Base-by-base conservation (phyloP, 805 yeast species). In the Monosporozyma solicola region DNA sequence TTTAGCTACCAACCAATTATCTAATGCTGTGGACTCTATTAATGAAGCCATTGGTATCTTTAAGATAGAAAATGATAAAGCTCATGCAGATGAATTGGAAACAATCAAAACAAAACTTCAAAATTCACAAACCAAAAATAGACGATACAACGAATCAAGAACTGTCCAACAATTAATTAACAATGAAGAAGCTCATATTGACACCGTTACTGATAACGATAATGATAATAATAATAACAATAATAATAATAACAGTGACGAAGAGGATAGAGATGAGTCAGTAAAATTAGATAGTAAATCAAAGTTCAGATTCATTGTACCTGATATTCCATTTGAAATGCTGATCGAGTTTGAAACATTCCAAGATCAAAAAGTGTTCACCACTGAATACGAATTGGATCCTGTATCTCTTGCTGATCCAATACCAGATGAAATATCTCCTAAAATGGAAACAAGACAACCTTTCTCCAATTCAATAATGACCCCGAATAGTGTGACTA, bases 321-420 rank as follows among this genome's bases (percentile, higher is more conserved):
- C 62, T 10, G 59, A 64, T 50, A 52, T 64, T 3, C 65, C 66
- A 22, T 52, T 62, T 25, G 55, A 56, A 29, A 39, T 59, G 11
- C 41, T 61, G 20, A 54, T 63, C 2, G 63, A 61, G n/a, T 54
- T 62, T 7, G 48, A 54, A 24, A 54, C 56, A 6, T 57, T 59
- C 37, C 41, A 53, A 27, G 65, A 61, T 33, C 31, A 46, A 9
- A 52, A 53, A 5, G 56, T 59, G 4, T 63, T 61, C 37, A 48
- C 31, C 15, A 45, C 57, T 3, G 57, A 55, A 43, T 46, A 41
- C 13, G 47, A 41, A 31, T 41, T 43, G 10, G 51, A 49, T 24
- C 46, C 16, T 11, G 43, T 39, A 22, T 16, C 16, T 39, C 20
- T 39, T 3, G 8, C 43, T 9, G 43, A 39, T 9, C 3, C 16